Base-by-base conservation (phyloP, 2,329 filamentous ascomycete genomes). In the Pseudogymnoascus sp. region DNA sequence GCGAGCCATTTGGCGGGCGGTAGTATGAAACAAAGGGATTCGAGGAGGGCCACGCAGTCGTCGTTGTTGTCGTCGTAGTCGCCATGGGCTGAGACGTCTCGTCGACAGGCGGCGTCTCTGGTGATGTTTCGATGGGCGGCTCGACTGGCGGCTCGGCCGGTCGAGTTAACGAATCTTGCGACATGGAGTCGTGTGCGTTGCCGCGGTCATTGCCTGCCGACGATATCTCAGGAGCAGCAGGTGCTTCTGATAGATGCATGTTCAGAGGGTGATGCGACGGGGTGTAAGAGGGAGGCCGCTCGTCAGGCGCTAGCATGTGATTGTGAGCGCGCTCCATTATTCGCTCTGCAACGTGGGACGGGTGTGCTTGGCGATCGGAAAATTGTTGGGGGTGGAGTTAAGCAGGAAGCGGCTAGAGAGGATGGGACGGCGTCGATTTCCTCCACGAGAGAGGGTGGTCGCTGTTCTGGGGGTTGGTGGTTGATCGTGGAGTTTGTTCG, bases 271-370 rank as follows among this genome's bases (percentile, higher is more conserved):
- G 26, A 35, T 59, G 53, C 53, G 53, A 33, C 33, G 29, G 35
- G 35, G 59, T 37, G 59, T 61, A 40, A 29, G 29, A 61, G 35
- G 59, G 35, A 29, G 59, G 59, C 15, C 31, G 35, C 1, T 61
- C 59, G 35, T 38, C 59, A 40, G 29, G 35, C 35, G 59, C 35
- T 61, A 29, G 35, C 59, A 61, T 61, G 59, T 61, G 59, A 38
- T 61, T 23, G 19, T 61, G 29, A 38, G 9, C 26, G 31, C 11
- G 29, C 10, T 33, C 53, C 31, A 59, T 38, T 33, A 38, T 35
- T 59, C 53, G 29, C 7, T 35, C 53, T 35, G 53, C 53, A 38
- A 38, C 53, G 26, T 59, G 31, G 53, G 35, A 33, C 42, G 42
- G 35, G 10, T 59, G 53, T 59, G 29, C 31, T 59, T 35, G 53